Base-by-base conservation (phyloP, 1,284 basidiomycete genomes). In the Cutaneotrichosporon sp. region DNA sequence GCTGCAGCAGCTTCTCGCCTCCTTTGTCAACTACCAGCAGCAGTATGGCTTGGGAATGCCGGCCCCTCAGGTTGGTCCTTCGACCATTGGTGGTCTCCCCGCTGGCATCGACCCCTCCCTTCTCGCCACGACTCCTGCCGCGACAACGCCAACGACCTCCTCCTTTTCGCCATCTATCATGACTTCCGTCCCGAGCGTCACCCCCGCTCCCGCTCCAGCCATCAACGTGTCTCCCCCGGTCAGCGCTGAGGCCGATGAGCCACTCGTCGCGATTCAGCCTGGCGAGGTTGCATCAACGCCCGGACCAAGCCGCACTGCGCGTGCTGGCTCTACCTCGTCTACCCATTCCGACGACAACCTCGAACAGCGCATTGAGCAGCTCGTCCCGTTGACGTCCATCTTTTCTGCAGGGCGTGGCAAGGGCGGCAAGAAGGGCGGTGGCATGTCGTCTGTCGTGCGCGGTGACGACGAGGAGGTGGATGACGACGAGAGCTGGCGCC, bases 371-470 rank as follows among this genome's bases (percentile, higher is more conserved):
- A 63, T 71, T 39, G 69, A 70, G 25, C 55, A 63, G 44, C 63
- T 74, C n/a, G 62, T 67, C 9, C 72, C 74, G 2, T 59, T 70
- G 27, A 61, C 67, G 9, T 61, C 66, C 26, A 74, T 75, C 61
- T 75, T 75, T 52, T 68, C 67, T 22, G 70, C 71, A 5, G 71
- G 71, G 24, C 70, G 70, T 46, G 74, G 74, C 31, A 75, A 75
- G 60, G 74, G 74, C 17, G 74, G 74, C 22, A 75, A 75, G 57
- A 75, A 75, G 59, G 74, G 74, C 24, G 74, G 74, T 25, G 74
- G 74, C 32, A 64, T 76, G 64, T 73, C 70, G n/a, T 68, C 65
- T 4, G 75, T 76, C 24, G 75, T 76, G 5, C 60, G 73, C 27
- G 67, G 61, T 32, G 71, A 72, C 16, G 71, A 70, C 46, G 72